phyloP scores from a whole-genome alignment of 257 asterid genomes.

The Henckelia pumila region DNA sequence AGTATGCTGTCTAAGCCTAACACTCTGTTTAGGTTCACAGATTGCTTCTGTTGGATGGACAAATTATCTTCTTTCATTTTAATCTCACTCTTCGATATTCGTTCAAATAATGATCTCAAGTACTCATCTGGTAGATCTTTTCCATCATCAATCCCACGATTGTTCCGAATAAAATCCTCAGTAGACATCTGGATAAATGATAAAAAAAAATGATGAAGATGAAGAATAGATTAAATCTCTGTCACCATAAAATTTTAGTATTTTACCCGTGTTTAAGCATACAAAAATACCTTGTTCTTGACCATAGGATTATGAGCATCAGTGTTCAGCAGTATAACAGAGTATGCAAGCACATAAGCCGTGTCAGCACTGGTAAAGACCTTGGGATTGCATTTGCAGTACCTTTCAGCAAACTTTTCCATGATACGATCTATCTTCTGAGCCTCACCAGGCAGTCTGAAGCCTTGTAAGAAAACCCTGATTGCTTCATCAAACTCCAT shows the following conservation, averaged over 20 bases:
- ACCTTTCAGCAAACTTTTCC: slow-evolving; percentile 97
- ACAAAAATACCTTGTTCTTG: slow-evolving; percentile 78
- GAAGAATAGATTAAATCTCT: slow-evolving; percentile 12
- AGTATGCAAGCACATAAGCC: slow-evolving; percentile 96
- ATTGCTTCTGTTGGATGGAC: slow-evolving; percentile 84
- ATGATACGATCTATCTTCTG: slow-evolving; percentile 97
- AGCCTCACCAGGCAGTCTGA: slow-evolving; percentile 99
- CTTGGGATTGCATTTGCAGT: slow-evolving; percentile 90
- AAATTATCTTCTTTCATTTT: slow-evolving; percentile 96
- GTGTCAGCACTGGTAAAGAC: slow-evolving; percentile 95
- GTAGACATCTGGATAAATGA: slow-evolving; percentile 73
- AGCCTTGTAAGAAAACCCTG: slow-evolving; percentile 84
- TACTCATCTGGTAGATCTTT: slow-evolving; percentile 93
- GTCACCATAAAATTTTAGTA: slow-evolving; percentile 10
- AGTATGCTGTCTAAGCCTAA: slow-evolving; percentile 86
- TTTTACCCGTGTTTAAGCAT: slow-evolving; percentile 22
- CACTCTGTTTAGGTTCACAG: slow-evolving; percentile 70
- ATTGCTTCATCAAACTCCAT: slow-evolving; percentile 95
- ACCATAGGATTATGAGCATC: slow-evolving; percentile 99
- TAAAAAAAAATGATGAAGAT: slow-evolving; percentile 14
- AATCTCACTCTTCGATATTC: slow-evolving; percentile 91
- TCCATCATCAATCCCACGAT: slow-evolving; percentile 98
- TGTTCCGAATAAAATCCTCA: slow-evolving; percentile 91
- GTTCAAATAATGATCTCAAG: slow-evolving; percentile 83
- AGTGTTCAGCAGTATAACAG: slow-evolving; percentile 93